A percentile compares a stretch with the other conserved stretches of the same genome.
Conservation (phyloP, 2,329 filamentous ascomycete species). For the Huntiella bhutanensis region DNA sequence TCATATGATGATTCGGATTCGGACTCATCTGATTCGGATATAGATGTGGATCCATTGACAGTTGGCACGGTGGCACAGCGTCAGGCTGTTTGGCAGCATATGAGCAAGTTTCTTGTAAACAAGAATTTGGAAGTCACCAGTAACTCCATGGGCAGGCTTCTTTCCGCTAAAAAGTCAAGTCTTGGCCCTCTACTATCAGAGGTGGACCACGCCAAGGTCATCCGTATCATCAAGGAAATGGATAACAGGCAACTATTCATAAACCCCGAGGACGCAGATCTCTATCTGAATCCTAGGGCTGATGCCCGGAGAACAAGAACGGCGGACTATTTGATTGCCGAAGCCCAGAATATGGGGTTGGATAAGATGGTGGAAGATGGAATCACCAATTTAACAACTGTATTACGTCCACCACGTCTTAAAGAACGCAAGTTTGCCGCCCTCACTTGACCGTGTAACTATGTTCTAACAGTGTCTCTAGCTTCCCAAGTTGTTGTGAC, state of each 20-base stretch:
- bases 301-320: background rate
- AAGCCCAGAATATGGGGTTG: background rate
- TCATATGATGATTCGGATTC: too few species aligned
- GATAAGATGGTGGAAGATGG: background rate
- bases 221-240: constrained; percentile 6
- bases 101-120: constrained; percentile 1
- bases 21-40: too few species aligned
- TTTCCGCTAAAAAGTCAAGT: background rate
- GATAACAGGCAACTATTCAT: constrained; percentile 3
- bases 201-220: constrained; percentile 1
- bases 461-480: background rate
- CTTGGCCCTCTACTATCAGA: background rate
- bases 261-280: background rate
- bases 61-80: constrained; percentile 1
- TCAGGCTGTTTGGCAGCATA: constrained; percentile 4
- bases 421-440: background rate
- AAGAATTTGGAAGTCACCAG: background rate
- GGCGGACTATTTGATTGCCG: background rate
- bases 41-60: too few species aligned
- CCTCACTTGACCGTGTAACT: background rate
- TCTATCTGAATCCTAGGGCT: background rate
- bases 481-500: constrained; percentile 4
- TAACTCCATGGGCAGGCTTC: background rate
- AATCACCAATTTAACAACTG: constrained; percentile 1
- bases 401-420: background rate